A percentile compares a stretch with the other conserved stretches of the same genome.
phyloP scores from a whole-genome alignment of 208 protist genomes.

The Leishmania braziliensis region DNA sequence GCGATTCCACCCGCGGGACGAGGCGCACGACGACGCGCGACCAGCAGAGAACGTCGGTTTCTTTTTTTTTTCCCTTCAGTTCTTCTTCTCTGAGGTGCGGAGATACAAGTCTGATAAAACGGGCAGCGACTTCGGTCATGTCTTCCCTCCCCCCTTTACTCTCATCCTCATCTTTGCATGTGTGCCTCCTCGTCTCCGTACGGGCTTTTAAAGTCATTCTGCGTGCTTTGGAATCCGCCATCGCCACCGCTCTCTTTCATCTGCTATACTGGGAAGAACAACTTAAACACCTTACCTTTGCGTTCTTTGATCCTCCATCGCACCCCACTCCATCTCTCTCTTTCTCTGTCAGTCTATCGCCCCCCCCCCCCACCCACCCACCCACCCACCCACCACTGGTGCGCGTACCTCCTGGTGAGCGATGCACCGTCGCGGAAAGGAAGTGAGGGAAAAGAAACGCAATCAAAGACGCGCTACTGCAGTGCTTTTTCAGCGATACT shows the following conservation, averaged over 20 bases:
- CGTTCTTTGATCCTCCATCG: not conserved
- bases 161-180: not conserved
- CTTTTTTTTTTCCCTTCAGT: not conserved
- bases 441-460: not conserved
- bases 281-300: not conserved
- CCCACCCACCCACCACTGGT: no score
- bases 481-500: not conserved
- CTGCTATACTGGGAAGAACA: not conserved
- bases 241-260: not conserved
- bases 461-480: not conserved
- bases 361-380: not conserved
- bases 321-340: not conserved
- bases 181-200: not conserved
- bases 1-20: not conserved
- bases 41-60: not conserved
- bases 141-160: not conserved
- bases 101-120: not conserved
- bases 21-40: not conserved
- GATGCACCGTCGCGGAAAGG: not conserved
- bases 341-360: not conserved
- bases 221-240: not conserved
- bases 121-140: not conserved
- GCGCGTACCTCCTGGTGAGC: not conserved
- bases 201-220: not conserved
- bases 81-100: not conserved